phyloP scores from a whole-genome alignment of 257 asterid species.

The Solanum habrochaites region DNA sequence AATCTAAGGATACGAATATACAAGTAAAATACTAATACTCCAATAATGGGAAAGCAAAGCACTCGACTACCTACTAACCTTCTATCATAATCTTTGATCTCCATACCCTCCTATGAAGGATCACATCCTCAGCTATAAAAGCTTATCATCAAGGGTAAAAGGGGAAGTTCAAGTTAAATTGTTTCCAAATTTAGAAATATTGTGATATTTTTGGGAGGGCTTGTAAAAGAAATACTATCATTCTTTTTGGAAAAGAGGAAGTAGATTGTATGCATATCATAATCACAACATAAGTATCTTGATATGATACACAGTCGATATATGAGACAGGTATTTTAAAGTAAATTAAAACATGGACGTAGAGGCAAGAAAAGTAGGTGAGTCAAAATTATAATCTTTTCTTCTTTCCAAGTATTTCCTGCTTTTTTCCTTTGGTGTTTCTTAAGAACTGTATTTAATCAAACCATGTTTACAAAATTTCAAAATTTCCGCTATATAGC shows the following conservation, averaged over 20 bases:
- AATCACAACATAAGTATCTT: not conserved
- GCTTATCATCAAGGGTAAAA: not conserved
- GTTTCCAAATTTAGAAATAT: not conserved
- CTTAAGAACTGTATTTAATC: not conserved
- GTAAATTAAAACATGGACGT: not conserved
- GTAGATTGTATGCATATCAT: not conserved
- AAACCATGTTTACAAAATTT: not conserved
- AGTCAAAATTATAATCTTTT: not conserved
- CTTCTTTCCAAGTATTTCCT: not conserved
- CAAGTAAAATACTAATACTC: not conserved
- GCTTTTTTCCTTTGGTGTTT: not conserved
- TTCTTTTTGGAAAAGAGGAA: not conserved
- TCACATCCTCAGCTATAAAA: not conserved
- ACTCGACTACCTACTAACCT: not conserved
- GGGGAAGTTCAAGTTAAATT: not conserved
- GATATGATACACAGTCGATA: not conserved
- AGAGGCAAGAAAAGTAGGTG: not conserved
- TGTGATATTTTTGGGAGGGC: not conserved
- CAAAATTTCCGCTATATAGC: not conserved
- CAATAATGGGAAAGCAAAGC: not conserved
- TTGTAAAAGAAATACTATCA: not conserved
- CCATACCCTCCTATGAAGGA: not conserved
- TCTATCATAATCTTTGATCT: not conserved
- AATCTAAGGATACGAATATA: not conserved
- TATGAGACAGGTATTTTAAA: not conserved